A percentile compares a stretch with the other conserved stretches of the same genome.
Evolutionary conservation across 2,329 filamentous ascomycete species (phyloP).

Genomic region (Aureobasidium mangrovei): DNA sequence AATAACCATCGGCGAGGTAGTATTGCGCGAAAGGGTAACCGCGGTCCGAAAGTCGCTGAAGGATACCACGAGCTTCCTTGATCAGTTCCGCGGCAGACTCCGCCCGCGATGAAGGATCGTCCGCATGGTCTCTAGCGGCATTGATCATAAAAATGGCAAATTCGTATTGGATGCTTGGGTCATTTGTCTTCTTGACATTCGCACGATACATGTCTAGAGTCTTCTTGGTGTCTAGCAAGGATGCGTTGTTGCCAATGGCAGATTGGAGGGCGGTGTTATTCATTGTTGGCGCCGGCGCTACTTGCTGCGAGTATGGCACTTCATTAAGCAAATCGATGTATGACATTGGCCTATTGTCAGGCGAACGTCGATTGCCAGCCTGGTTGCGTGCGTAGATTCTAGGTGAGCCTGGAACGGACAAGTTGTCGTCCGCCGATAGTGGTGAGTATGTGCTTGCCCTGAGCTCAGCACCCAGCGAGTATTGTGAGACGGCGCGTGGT

Average conservation of each 20-base stretch:
- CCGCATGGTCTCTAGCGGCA: slow-evolving; percentile 64
- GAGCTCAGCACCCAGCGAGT: slow-evolving; percentile 65
- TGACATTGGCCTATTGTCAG: slow-evolving; percentile 49
- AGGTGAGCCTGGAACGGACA: slow-evolving; percentile 32
- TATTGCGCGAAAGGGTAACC: slow-evolving; percentile 97
- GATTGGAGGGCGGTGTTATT: slow-evolving; percentile 75
- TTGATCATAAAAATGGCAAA: slow-evolving; percentile 93
- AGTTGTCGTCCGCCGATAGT: slow-evolving; percentile 34
- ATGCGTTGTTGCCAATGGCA: slow-evolving; percentile 80
- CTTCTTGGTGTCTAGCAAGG: slow-evolving; percentile 80
- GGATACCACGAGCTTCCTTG: slow-evolving; percentile 78
- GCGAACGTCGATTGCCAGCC: slow-evolving; percentile 46
- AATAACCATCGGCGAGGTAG: slow-evolving; percentile 89
- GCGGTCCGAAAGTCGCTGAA: slow-evolving; percentile 75
- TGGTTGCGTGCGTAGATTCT: slow-evolving; percentile 37
- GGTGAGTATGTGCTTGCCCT: slow-evolving; percentile 54
- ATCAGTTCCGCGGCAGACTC: slow-evolving; percentile 54
- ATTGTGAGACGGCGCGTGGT: slow-evolving; percentile 64
- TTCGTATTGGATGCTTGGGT: slow-evolving; percentile 84
- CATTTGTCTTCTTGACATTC: slow-evolving; percentile 95
- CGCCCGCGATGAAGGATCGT: slow-evolving; percentile 31
- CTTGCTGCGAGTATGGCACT: slow-evolving; percentile 71
- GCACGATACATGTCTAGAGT: slow-evolving; percentile 96
- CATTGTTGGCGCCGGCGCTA: slow-evolving; percentile 52
- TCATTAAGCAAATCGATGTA: slow-evolving; percentile 54